phyloP scores from a whole-genome alignment of 352 stramenopile species.

The Blastocystis sp. region DNA sequence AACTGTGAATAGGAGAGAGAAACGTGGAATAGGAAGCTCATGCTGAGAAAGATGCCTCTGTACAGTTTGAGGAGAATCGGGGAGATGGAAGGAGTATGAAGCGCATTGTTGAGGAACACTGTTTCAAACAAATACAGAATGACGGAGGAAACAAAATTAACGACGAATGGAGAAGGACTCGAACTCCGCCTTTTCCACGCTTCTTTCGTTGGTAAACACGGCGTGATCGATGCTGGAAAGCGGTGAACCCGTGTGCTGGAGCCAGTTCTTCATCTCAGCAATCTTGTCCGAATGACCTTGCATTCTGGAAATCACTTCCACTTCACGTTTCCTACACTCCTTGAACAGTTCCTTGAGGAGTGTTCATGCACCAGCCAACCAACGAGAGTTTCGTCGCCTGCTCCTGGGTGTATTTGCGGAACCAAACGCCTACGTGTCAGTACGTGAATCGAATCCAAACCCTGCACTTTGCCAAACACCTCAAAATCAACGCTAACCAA shows the following conservation, averaged over 20 bases:
- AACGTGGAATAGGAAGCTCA: too few species aligned
- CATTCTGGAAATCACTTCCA: not conserved
- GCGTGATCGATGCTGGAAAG: constrained; percentile 34
- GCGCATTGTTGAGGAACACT: too few species aligned
- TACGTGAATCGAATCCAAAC: not conserved
- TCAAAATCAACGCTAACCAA: constrained; percentile 64
- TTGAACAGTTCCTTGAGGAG: not conserved
- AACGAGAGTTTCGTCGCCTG: constrained; percentile 3
- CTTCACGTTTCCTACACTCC: not conserved
- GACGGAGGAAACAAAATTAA: not conserved
- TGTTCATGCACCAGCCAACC: constrained; percentile 62
- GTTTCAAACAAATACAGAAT: too few species aligned
- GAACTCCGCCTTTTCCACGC: constrained; percentile 4
- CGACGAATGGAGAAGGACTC: constrained; percentile 1
- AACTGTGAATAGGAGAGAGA: too few species aligned
- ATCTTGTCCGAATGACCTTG: constrained; percentile 11
- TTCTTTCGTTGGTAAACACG: constrained; percentile 39
- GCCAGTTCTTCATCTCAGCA: constrained; percentile 31
- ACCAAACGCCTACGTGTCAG: constrained; percentile 23
- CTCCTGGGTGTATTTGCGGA: constrained; percentile 49
- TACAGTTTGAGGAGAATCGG: too few species aligned
- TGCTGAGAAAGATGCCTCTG: too few species aligned
- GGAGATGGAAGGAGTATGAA: too few species aligned
- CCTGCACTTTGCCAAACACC: constrained; percentile 47
- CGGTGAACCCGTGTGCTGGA: constrained; percentile 34